Evolutionary conservation across 306 rosid genomes (phyloP).

Genomic region (Purshia tridentata): DNA sequence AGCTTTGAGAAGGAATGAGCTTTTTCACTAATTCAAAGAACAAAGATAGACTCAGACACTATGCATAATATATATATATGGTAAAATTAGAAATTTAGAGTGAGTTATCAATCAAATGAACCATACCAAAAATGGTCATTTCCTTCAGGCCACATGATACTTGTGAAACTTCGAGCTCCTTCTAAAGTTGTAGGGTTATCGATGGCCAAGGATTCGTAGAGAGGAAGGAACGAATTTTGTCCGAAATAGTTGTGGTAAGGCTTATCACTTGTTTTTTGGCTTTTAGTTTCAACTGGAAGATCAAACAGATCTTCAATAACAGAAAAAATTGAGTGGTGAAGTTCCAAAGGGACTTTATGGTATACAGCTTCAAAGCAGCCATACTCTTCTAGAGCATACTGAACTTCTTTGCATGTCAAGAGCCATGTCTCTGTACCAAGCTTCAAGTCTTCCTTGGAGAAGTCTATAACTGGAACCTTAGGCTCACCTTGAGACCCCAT

Average conservation of each 20-base stretch:
- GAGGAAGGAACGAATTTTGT: slow-evolving; percentile 21
- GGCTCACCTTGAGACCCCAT: slow-evolving; percentile 37
- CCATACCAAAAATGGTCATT: slow-evolving; percentile 24
- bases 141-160: slow-evolving; percentile 41
- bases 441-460: slow-evolving; percentile 32
- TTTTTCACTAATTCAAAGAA: slow-evolving; percentile 22
- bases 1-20: slow-evolving; percentile 25
- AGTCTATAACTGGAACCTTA: slow-evolving; percentile 43
- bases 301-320: slow-evolving; percentile 41
- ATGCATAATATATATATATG: not conserved
- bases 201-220: slow-evolving; percentile 37
- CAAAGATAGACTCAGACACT: not conserved
- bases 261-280: slow-evolving; percentile 38
- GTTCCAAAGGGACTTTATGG: slow-evolving; percentile 35
- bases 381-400: slow-evolving; percentile 47
- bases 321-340: slow-evolving; percentile 41
- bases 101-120: not conserved
- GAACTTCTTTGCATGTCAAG: slow-evolving; percentile 30
- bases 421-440: slow-evolving; percentile 50
- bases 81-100: too few relatives aligned
- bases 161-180: slow-evolving; percentile 24
- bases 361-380: slow-evolving; percentile 51
- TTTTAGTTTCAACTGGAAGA: slow-evolving; percentile 50
- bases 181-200: slow-evolving; percentile 31
- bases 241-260: slow-evolving; percentile 25